phyloP scores from a whole-genome alignment of 169 alveolate species.

The Perkinsus marinus region DNA sequence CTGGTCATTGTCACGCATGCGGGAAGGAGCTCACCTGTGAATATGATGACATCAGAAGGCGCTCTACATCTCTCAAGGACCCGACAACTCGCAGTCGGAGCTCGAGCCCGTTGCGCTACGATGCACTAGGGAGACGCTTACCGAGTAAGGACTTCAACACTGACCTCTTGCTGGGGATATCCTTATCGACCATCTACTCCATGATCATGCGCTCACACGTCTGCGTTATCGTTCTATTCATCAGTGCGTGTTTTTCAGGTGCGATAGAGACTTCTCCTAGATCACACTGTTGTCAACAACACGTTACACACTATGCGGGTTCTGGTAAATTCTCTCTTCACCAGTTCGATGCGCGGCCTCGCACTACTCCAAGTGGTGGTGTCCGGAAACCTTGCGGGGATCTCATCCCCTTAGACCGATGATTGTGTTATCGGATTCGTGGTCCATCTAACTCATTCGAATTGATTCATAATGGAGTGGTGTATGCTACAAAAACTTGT shows the following conservation, averaged over 20 bases:
- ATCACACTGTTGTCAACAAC: neutral
- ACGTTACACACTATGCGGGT: neutral
- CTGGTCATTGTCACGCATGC: neutral
- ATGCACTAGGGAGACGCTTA: neutral
- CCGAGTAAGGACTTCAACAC: neutral
- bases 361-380: neutral
- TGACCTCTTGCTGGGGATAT: no score
- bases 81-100: neutral
- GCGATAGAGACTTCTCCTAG: neutral
- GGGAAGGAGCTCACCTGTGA: neutral
- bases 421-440: no score
- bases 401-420: no score
- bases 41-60: neutral
- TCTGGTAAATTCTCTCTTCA: neutral
- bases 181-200: no score
- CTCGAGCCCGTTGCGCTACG: neutral
- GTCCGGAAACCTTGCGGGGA: neutral
- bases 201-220: no score
- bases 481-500: no score
- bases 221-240: no score
- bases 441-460: no score
- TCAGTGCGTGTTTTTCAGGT: neutral
- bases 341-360: neutral
- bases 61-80: neutral
- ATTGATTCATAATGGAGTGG: no score